These are phyloP conservation scores for Xylaria intraflava DNA, from an alignment of 495 filamentous ascomycete genomes.

Conservation along the genomic window DNA sequence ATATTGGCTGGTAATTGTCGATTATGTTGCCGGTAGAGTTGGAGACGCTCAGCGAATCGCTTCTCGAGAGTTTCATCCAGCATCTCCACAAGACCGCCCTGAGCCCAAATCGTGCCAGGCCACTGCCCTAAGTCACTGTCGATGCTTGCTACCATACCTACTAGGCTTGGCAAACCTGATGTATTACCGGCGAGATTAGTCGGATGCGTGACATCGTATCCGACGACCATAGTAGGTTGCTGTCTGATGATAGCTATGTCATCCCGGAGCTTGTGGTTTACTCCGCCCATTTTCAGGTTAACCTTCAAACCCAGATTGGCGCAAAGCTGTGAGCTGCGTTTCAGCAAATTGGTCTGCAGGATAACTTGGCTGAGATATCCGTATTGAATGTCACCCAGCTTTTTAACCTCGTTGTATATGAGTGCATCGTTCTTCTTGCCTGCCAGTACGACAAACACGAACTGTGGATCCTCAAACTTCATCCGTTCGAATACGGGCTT, in stretches of 20 bases:
- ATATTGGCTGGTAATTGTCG: no score
- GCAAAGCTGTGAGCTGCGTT: constrained; percentile 42
- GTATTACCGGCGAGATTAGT: constrained; percentile 45
- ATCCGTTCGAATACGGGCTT: constrained; percentile 14
- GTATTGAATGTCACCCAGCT: constrained; percentile 45
- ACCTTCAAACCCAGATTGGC: constrained; percentile 62
- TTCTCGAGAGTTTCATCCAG: constrained; percentile 43
- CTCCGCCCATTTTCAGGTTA: constrained; percentile 65
- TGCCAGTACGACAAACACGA: constrained; percentile 52
- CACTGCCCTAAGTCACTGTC: constrained; percentile 52
- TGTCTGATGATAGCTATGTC: neutral
- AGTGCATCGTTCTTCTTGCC: constrained; percentile 28
- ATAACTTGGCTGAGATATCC: constrained; percentile 54
- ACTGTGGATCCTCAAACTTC: neutral
- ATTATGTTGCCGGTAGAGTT: constrained; percentile 44
- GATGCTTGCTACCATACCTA: constrained; percentile 54
- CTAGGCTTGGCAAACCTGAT: constrained; percentile 52
- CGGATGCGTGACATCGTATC: constrained; percentile 74
- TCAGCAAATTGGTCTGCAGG: constrained; percentile 43
- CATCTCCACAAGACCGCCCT: constrained; percentile 48
- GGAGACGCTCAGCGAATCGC: constrained; percentile 53
- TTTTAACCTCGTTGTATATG: constrained; percentile 57
- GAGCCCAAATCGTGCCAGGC: constrained; percentile 47
- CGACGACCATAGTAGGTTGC: constrained; percentile 32
- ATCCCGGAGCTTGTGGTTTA: constrained; percentile 44